These are phyloP conservation scores for Pseudogymnoascus sp. DNA, from an alignment of 2,329 filamentous ascomycete genomes.

Conservation along the genomic window DNA sequence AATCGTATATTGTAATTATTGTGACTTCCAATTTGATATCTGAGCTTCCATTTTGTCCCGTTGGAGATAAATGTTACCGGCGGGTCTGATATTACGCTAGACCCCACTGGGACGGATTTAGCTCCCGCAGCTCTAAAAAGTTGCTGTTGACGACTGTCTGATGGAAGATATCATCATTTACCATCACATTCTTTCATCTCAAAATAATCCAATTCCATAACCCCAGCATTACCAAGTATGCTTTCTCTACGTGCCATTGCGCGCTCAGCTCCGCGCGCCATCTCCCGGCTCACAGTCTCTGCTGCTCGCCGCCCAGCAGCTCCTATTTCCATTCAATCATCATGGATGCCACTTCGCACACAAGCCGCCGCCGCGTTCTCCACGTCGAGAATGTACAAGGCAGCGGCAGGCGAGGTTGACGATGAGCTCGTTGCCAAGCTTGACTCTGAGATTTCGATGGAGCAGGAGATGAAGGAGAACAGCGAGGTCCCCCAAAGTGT, in stretches of 20 bases:
- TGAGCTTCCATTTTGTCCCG: background rate
- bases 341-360: conserved; percentile 22
- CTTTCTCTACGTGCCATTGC: conserved; percentile 58
- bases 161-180: conserved; percentile 2
- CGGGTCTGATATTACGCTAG: conserved; percentile 4
- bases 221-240: conserved; percentile 41
- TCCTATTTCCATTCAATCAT: conserved; percentile 21
- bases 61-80: background rate
- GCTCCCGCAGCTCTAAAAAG: conserved; percentile 8
- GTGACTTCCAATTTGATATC: background rate
- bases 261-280: conserved; percentile 57
- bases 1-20: background rate
- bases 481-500: conserved; percentile 68
- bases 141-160: conserved; percentile 4
- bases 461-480: conserved; percentile 65
- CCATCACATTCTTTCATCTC: conserved; percentile 9
- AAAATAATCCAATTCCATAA: conserved; percentile 11
- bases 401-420: conserved; percentile 46
- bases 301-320: conserved; percentile 43
- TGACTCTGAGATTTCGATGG: conserved; percentile 72
- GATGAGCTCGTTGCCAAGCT: conserved; percentile 81
- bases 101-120: conserved; percentile 1
- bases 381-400: conserved; percentile 35
- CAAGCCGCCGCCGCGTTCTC: conserved; percentile 26
- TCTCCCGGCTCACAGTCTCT: conserved; percentile 48